Evolutionary conservation across 148 eudicot species (phyloP).

Genomic region (Camellia sinensis): DNA sequence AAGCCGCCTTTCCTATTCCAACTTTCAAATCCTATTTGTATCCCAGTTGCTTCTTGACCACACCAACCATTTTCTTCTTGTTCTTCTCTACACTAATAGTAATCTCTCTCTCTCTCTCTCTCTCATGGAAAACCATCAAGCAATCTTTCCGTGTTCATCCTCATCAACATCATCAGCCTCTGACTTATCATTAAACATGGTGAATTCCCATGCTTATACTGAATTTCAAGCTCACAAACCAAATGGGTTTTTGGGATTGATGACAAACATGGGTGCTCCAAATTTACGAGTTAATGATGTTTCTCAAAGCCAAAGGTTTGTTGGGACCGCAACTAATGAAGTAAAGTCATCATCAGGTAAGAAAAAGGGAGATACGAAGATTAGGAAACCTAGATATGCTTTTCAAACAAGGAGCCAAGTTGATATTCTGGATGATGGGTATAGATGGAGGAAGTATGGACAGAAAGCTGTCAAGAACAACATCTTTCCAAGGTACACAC

Average conservation of each 20-base stretch:
- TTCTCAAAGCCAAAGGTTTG: neutral
- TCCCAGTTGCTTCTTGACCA: neutral
- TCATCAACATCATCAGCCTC: conserved; percentile 14
- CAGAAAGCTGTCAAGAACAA: conserved; percentile 56
- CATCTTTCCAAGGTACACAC: conserved; percentile 42
- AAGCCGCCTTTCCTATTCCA: conserved; percentile 7
- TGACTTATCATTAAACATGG: neutral
- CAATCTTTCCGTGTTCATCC: conserved; percentile 17
- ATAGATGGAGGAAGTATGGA: conserved; percentile 54
- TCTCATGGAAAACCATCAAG: conserved; percentile 14
- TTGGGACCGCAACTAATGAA: neutral
- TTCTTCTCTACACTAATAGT: neutral
- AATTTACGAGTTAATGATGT: neutral
- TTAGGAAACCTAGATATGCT: conserved; percentile 36
- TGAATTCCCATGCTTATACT: conserved; percentile 2
- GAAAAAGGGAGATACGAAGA: conserved; percentile 32
- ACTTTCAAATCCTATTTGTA: neutral
- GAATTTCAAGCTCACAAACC: neutral
- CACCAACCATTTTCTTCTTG: neutral
- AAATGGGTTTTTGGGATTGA: conserved; percentile 15
- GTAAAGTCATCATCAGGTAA: conserved; percentile 3
- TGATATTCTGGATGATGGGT: conserved; percentile 55
- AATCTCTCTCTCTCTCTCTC: conserved; percentile 11
- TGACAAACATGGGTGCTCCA: neutral
- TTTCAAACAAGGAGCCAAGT: conserved; percentile 55